phyloP scores from a whole-genome alignment of 2,329 filamentous ascomycete species.

The Cladosporium sp. region DNA sequence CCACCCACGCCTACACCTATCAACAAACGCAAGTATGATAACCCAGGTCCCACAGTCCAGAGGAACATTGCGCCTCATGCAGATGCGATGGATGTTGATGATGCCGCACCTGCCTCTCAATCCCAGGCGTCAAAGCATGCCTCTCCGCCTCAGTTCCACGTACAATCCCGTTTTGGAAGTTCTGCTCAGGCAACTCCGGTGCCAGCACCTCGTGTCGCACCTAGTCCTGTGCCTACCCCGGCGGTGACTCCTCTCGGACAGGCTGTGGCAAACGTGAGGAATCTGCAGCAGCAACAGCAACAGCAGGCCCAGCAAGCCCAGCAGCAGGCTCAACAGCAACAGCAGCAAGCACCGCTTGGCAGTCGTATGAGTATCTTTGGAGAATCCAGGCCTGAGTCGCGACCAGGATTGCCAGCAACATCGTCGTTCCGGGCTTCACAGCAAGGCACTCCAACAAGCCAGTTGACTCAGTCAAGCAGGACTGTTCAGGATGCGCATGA shows the following conservation, averaged over 20 bases:
- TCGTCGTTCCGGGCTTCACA: slow-evolving; percentile 18
- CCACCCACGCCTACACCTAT: slow-evolving; percentile 47
- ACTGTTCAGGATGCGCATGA: slow-evolving; percentile 16
- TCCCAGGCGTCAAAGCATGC: slow-evolving; percentile 30
- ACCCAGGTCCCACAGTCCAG: slow-evolving; percentile 33
- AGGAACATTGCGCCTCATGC: slow-evolving; percentile 42
- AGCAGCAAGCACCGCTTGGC: slow-evolving; percentile 25
- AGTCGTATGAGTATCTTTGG: slow-evolving; percentile 29
- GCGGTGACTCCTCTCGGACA: slow-evolving; percentile 18
- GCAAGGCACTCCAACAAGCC: slow-evolving; percentile 20
- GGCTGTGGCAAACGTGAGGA: slow-evolving; percentile 21
- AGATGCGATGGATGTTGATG: slow-evolving; percentile 37
- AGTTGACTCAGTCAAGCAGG: slow-evolving; percentile 17
- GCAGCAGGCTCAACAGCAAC: background rate
- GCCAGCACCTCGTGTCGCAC: slow-evolving; percentile 24
- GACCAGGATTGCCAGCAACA: slow-evolving; percentile 18
- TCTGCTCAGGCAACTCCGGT: slow-evolving; percentile 30
- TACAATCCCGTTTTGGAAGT: slow-evolving; percentile 25
- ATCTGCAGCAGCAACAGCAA: slow-evolving; percentile 6
- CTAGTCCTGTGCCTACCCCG: slow-evolving; percentile 23
- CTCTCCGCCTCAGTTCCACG: slow-evolving; percentile 31
- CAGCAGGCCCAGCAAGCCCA: slow-evolving; percentile 6
- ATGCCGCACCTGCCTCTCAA: slow-evolving; percentile 27
- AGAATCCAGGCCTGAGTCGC: slow-evolving; percentile 27
- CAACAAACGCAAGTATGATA: slow-evolving; percentile 44